Percentiles rank a stretch among this genome's conserved stretches.
Conservation (phyloP, 495 filamentous ascomycete species). For the Penicillium canariense region DNA sequence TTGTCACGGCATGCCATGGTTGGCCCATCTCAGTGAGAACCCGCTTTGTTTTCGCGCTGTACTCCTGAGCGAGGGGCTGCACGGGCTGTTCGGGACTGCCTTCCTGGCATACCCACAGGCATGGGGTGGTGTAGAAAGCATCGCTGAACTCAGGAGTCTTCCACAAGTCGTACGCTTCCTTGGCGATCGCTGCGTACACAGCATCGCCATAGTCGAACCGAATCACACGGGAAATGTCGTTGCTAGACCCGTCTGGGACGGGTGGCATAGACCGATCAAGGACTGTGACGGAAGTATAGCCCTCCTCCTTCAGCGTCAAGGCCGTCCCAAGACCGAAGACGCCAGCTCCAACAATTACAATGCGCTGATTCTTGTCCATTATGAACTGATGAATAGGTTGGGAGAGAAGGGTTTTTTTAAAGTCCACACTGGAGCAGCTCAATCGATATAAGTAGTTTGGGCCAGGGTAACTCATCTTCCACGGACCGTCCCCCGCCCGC, state of each 20-base stretch:
- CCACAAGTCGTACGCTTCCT: constrained; percentile 67
- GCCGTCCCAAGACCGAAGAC: constrained; percentile 69
- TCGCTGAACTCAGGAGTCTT: constrained; percentile 37
- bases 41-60: constrained; percentile 32
- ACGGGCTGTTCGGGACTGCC: constrained; percentile 37
- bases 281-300: constrained; percentile 55
- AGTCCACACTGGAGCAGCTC: too few relatives aligned
- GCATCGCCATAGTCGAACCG: constrained; percentile 71
- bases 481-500: constrained; percentile 1
- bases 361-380: constrained; percentile 33
- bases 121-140: constrained; percentile 33
- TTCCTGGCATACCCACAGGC: constrained; percentile 31
- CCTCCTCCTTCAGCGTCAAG: constrained; percentile 52
- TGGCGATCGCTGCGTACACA: constrained; percentile 61
- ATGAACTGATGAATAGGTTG: background rate
- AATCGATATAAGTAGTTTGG: too few relatives aligned
- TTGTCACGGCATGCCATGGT: constrained; percentile 30
- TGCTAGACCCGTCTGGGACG: constrained; percentile 59
- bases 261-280: constrained; percentile 58
- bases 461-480: background rate
- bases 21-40: constrained; percentile 41
- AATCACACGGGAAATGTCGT: constrained; percentile 69
- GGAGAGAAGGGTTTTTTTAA: too few relatives aligned
- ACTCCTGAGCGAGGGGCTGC: constrained; percentile 37
- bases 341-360: constrained; percentile 70